Base-by-base conservation (phyloP, 805 yeast species). In the Yamadazyma phyllophila region DNA sequence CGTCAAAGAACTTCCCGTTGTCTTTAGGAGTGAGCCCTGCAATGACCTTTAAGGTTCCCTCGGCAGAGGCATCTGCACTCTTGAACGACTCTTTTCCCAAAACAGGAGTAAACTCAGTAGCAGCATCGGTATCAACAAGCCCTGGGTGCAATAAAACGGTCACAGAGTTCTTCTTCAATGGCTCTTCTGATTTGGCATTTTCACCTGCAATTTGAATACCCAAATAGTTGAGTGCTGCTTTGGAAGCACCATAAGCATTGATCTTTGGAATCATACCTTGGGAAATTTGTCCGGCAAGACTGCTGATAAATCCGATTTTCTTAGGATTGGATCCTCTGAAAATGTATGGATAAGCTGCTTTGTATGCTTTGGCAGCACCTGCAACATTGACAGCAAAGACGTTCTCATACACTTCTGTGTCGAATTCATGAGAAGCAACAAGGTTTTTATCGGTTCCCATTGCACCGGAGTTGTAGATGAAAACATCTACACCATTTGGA, bases 191-290 rank as follows among this genome's bases (percentile, higher is more conserved):
- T 11, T 12, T 24, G 4, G 27, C 27, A 34, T 44, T 33, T 36
- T 50, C 73, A 17, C 15, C 14, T 26, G 63, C 51, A 32, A 70
- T 41, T 31, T 60, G 60, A 32, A 49, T 56, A 10, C 54, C 54
- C 12, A 61, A 47, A 52, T 55, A 62, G 53, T 67, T 68, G 16
- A 67, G 41, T 1, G 69, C 70, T 2, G 69, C 66, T 48, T 72
- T 71, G 7, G 75, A 68, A 6, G 59, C 57, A 12, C 65, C 66
- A 46, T 69, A 69, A 8, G 64, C 57, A 30, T 30, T 35, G 24
- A 10, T 9, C 13, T 26, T 15, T 9, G 16, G 29, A 42, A 39
- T 30, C 9, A 34, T 30, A 2, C 34, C 43, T 16, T 9, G 29
- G 17, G 24, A 17, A 10, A 41, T 16, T 20, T 26, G 37, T 9